Base-by-base conservation (phyloP, 1,284 basidiomycete genomes). In the Ganoderma leucocontextum region DNA sequence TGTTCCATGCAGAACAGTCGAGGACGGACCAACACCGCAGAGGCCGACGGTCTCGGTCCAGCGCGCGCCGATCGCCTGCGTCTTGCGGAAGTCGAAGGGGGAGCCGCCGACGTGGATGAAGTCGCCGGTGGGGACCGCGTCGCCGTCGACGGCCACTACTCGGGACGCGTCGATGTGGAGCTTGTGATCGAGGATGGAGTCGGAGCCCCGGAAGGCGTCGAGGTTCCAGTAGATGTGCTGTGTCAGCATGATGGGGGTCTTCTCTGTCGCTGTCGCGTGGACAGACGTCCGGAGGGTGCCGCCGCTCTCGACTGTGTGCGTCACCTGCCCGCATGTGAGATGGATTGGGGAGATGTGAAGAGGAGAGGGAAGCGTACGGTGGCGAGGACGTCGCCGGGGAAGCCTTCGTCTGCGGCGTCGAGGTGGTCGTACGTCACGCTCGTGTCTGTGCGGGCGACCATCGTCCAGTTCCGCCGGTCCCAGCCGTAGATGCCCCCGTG, bases 191-290 rank as follows among this genome's bases (percentile, higher is more conserved):
- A 87, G 80, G 29, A 86, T 82, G 67, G 82, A 78, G 41, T 84
- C 79, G 55, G 79, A 80, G n/a, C 81, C 78, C 71, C 85, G 81
- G 78, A 86, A 89, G 4, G 84, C 87, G 70, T 88, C 86, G 22
- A 89, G 78, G 72, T 89, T 89, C 84, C 86, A 88, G 75, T 84
- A 89, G 60, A 83, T 82, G 76, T 85, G 87, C 74, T 84, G 85
- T 2, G 86, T 88, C 17, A 87, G 75, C 86, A 89, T 88, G 64
- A 89, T 86, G 0, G 87, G 88, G 1, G 88, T 89, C 80, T 84
- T 78, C 73, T 85, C 77, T 0, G 85, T 83, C 0, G 86, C 84
- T 5, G 76, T 81, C 0, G 87, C 87, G 60, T 80, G 78, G 35
- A 89, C 78, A 0, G 75, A 78, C 1, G 85, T 86, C 57, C 81